Evolutionary conservation across 805 yeast genomes (phyloP).

Genomic region (Lipomyces orientalis): DNA sequence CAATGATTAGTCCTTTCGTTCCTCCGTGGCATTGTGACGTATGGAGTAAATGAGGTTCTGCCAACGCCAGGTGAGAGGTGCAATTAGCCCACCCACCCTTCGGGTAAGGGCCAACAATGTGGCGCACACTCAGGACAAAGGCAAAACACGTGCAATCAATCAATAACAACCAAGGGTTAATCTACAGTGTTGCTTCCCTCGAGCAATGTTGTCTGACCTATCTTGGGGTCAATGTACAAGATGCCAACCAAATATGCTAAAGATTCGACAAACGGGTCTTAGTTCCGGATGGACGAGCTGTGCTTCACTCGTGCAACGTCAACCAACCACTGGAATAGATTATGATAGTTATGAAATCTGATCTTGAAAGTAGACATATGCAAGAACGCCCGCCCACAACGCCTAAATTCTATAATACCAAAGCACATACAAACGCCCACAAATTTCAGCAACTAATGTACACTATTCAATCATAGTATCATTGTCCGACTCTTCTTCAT

Average conservation of each 20-base stretch:
- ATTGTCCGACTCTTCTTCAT: slow-evolving; percentile 19
- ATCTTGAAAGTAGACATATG: too few species aligned
- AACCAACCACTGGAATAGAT: too few species aligned
- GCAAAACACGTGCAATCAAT: too few species aligned
- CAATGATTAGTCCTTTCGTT: not conserved
- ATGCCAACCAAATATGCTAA: too few species aligned
- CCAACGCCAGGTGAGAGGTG: not conserved
- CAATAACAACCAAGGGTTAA: too few species aligned
- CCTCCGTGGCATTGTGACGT: not conserved
- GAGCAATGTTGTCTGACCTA: not conserved
- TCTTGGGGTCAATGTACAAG: not conserved
- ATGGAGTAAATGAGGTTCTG: not conserved
- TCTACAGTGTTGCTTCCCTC: too few species aligned
- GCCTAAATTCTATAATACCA: not conserved
- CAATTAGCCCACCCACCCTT: not conserved
- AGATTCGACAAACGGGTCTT: not conserved
- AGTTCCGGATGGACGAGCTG: too few species aligned
- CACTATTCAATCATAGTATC: slow-evolving; percentile 7
- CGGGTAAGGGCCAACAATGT: not conserved
- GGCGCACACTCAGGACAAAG: too few species aligned
- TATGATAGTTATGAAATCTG: not conserved
- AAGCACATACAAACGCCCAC: not conserved
- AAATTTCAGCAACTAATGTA: not conserved
- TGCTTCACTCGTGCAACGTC: not conserved
- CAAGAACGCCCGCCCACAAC: not conserved